These are phyloP conservation scores for Aspergillus fijiensis DNA, from an alignment of 2,329 filamentous ascomycete genomes.

Conservation along the genomic window DNA sequence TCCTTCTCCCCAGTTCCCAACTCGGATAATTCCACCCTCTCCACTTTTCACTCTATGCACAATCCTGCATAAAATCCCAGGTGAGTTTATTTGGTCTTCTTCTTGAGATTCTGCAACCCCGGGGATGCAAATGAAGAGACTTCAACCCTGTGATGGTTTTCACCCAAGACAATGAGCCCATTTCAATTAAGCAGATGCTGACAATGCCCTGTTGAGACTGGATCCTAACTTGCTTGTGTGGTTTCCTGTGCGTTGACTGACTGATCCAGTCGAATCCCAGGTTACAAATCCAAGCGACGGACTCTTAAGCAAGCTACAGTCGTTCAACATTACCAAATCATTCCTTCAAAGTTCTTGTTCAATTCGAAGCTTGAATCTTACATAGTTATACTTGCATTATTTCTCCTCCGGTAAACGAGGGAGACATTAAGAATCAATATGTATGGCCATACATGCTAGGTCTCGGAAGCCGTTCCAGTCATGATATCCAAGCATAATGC, in stretches of 20 bases:
- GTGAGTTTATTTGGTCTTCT: neutral
- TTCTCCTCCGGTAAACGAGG: too few species aligned
- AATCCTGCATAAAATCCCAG: neutral
- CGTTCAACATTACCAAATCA: too few species aligned
- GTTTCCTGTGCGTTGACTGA: neutral
- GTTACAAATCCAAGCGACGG: neutral
- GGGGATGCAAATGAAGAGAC: neutral
- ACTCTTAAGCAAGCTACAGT: too few species aligned
- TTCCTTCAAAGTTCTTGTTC: too few species aligned
- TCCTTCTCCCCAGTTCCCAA: too few species aligned
- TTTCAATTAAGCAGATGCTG: slow-evolving; percentile 6
- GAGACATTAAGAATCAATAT: neutral
- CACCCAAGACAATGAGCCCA: neutral
- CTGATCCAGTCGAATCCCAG: neutral
- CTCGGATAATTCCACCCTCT: too few species aligned
- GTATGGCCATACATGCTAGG: neutral
- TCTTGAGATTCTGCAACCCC: neutral
- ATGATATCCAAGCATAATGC: neutral
- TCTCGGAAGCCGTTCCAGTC: neutral
- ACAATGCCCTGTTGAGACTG: neutral
- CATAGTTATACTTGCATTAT: too few species aligned
- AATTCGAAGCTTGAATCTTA: too few species aligned
- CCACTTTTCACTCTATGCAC: too few species aligned
- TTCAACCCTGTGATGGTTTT: slow-evolving; percentile 2
- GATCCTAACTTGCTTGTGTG: neutral